Conservation (phyloP, 2,329 filamentous ascomycete species). For the Diplodia mutila region DNA sequence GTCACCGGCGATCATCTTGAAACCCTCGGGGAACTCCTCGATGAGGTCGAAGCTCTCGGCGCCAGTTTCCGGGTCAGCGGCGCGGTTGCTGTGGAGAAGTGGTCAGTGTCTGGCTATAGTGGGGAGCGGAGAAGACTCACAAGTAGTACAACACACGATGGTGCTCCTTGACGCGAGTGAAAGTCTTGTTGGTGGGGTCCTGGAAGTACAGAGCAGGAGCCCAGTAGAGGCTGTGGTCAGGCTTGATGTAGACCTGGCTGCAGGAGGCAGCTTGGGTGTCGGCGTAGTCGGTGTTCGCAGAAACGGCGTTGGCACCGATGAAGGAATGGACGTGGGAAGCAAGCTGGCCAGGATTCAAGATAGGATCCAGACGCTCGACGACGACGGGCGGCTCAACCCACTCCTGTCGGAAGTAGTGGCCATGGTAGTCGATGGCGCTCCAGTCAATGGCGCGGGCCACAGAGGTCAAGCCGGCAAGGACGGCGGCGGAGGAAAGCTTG, state of each 20-base stretch:
- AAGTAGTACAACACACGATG: conserved; percentile 44
- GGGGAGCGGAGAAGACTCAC: not conserved
- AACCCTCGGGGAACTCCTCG: conserved; percentile 41
- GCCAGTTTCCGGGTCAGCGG: conserved; percentile 36
- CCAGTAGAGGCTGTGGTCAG: conserved; percentile 46
- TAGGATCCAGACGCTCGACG: conserved; percentile 43
- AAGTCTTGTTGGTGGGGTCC: conserved; percentile 42
- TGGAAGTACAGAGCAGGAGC: conserved; percentile 43
- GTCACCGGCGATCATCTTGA: conserved; percentile 43
- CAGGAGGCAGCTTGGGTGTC: conserved; percentile 38
- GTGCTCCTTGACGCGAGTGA: conserved; percentile 42
- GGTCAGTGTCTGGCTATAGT: not conserved
- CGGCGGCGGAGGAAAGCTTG: conserved; percentile 27
- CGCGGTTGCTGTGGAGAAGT: conserved; percentile 15
- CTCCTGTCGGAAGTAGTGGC: conserved; percentile 46
- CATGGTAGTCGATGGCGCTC: conserved; percentile 40
- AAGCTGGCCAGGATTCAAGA: conserved; percentile 38
- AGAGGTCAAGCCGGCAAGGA: conserved; percentile 35
- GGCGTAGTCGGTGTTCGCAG: conserved; percentile 35
- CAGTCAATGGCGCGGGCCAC: conserved; percentile 32
- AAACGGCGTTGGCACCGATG: conserved; percentile 42
- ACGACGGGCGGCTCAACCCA: conserved; percentile 39
- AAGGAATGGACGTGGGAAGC: conserved; percentile 45
- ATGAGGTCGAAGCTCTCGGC: conserved; percentile 37
- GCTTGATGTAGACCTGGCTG: conserved; percentile 43